These are phyloP conservation scores for Lactarius vividus DNA, from an alignment of 768 basidiomycete genomes.

Conservation along the genomic window DNA sequence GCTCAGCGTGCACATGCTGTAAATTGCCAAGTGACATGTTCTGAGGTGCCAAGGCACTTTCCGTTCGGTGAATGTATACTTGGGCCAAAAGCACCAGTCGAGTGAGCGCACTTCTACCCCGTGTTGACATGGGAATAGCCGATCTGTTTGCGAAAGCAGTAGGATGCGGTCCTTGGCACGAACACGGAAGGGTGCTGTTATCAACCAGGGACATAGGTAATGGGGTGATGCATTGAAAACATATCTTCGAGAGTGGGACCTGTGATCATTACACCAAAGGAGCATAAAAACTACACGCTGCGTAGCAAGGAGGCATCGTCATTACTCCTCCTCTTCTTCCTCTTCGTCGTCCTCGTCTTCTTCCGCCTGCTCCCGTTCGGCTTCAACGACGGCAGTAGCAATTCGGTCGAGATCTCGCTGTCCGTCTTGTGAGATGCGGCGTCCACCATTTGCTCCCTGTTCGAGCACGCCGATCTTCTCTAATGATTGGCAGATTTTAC, in stretches of 20 bases:
- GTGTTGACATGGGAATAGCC: neutral
- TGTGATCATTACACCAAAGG: constrained; percentile 16
- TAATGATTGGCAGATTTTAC: constrained; percentile 93
- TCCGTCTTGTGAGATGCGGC: constrained; percentile 95
- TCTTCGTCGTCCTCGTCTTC: constrained; percentile 66
- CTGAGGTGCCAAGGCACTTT: neutral
- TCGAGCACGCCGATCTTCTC: constrained; percentile 99
- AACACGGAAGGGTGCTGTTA: neutral
- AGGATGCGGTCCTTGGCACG: neutral
- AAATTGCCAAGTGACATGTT: too few species aligned
- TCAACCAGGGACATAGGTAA: neutral
- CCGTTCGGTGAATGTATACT: neutral
- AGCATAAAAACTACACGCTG: constrained; percentile 14
- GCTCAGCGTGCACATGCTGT: neutral
- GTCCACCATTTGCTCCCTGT: constrained; percentile 88
- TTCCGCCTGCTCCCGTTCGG: constrained; percentile 68
- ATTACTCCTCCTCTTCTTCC: constrained; percentile 46
- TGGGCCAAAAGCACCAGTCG: neutral
- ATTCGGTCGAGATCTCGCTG: constrained; percentile 94
- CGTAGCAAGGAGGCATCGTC: constrained; percentile 1
- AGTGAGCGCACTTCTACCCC: neutral
- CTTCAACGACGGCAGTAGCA: constrained; percentile 85
- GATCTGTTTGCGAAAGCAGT: neutral
- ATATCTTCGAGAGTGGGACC: constrained; percentile 20
- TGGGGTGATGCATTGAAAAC: neutral